Conservation (phyloP, 2,329 filamentous ascomycete genomes). For the Mollisia scopiformis region DNA sequence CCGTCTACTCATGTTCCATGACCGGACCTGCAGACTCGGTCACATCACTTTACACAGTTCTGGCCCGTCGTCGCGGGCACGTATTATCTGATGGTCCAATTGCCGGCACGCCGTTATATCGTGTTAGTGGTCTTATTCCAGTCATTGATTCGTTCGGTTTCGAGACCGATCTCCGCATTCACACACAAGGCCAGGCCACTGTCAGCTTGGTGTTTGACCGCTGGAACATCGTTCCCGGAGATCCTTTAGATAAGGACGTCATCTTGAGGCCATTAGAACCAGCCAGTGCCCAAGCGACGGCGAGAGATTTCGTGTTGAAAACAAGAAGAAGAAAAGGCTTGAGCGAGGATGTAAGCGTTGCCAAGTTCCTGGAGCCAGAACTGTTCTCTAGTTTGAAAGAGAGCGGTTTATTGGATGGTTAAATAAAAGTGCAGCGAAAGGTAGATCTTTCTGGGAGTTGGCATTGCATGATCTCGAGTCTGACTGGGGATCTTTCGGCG, state of each 20-base stretch:
- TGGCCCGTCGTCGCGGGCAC: constrained; percentile 86
- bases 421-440: constrained; percentile 22
- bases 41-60: constrained; percentile 86
- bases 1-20: constrained; percentile 90
- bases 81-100: constrained; percentile 94
- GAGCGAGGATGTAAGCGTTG: constrained; percentile 92
- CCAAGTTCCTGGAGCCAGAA: constrained; percentile 95
- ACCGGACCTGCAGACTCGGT: constrained; percentile 90
- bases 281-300: constrained; percentile 84
- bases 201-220: constrained; percentile 92
- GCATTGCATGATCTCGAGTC: constrained; percentile 23
- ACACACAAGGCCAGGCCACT: constrained; percentile 90
- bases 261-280: constrained; percentile 84
- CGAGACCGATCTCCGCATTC: constrained; percentile 94
- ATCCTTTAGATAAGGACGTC: constrained; percentile 88
- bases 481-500: constrained; percentile 17
- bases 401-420: constrained; percentile 78
- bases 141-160: constrained; percentile 98
- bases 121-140: constrained; percentile 86
- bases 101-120: constrained; percentile 91
- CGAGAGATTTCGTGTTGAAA: constrained; percentile 95
- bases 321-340: constrained; percentile 91
- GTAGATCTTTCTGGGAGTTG: constrained; percentile 20
- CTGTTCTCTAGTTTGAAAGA: constrained; percentile 87
- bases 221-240: constrained; percentile 94